Evolutionary conservation across 2,329 filamentous ascomycete species (phyloP).

Genomic region (Stachybotrys elegans): DNA sequence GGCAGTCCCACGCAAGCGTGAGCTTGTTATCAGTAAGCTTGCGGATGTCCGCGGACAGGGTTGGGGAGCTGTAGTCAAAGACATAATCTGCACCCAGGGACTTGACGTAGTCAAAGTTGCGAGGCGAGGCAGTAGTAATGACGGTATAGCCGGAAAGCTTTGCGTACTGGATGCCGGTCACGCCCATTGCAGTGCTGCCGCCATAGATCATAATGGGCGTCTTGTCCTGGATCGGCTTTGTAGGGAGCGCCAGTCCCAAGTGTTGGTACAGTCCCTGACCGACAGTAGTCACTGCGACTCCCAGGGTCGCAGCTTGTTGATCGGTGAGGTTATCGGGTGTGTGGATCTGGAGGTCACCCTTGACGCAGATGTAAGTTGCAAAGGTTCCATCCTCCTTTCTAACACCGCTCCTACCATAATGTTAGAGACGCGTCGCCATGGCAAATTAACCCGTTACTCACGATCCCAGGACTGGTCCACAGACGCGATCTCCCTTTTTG

Average conservation of each 20-base stretch:
- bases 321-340: neutral
- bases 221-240: conserved; percentile 13
- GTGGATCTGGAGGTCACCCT: neutral
- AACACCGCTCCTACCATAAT: neutral
- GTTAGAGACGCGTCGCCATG: no score
- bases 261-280: conserved; percentile 43
- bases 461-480: neutral
- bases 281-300: conserved; percentile 33
- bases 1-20: neutral
- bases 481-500: neutral
- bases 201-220: conserved; percentile 32
- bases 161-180: conserved; percentile 41
- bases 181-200: conserved; percentile 49
- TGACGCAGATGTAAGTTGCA: neutral
- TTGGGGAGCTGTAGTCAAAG: conserved; percentile 13
- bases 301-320: neutral
- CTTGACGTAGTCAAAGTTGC: neutral
- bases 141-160: conserved; percentile 30
- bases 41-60: neutral
- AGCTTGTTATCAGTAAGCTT: neutral
- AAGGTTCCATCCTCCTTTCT: neutral
- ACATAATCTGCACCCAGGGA: neutral
- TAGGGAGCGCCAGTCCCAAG: conserved; percentile 5
- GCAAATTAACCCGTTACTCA: neutral
- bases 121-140: conserved; percentile 22